Percentiles rank a stretch among this genome's conserved stretches.
Evolutionary conservation across 352 stramenopile species (phyloP).

Genomic region (Globisporangium nagaii): DNA sequence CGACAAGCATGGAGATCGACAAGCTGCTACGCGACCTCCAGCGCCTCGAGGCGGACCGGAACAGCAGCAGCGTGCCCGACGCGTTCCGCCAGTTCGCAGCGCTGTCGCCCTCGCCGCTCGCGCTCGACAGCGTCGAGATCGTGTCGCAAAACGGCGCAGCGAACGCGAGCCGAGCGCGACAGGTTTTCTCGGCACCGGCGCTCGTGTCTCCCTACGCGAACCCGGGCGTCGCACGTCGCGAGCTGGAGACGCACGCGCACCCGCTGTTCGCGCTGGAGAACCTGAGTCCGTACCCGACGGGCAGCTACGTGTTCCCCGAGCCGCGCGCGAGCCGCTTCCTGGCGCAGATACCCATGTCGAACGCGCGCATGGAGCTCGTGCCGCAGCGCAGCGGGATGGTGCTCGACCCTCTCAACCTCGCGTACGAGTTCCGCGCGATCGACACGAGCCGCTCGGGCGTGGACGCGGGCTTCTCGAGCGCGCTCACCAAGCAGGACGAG

Average conservation of each 20-base stretch:
- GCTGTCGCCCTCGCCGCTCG: conserved; percentile 32
- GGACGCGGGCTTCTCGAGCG: conserved; percentile 53
- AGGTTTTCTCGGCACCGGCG: conserved; percentile 35
- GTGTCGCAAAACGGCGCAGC: conserved; percentile 16
- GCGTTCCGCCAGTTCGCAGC: conserved; percentile 46
- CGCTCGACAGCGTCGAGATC: conserved; percentile 40
- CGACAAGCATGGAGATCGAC: conserved; percentile 21
- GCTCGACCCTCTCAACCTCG: conserved; percentile 35
- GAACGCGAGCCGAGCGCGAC: neutral
- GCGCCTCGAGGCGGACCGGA: conserved; percentile 13
- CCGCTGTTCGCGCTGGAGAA: conserved; percentile 41
- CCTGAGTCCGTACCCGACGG: conserved; percentile 26
- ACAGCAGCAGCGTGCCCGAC: neutral
- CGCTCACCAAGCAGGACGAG: conserved; percentile 70
- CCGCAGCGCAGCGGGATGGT: conserved; percentile 43
- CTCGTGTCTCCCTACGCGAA: conserved; percentile 32
- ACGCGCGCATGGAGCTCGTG: conserved; percentile 44
- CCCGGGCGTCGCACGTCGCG: conserved; percentile 9
- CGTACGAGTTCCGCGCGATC: conserved; percentile 58
- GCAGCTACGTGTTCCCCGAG: conserved; percentile 9
- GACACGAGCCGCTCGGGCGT: conserved; percentile 22
- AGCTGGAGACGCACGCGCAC: conserved; percentile 21
- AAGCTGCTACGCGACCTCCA: conserved; percentile 32
- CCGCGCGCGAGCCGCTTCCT: conserved; percentile 46
- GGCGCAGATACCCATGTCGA: conserved; percentile 68